Evolutionary conservation across 176 grass and related monocot genomes (phyloP).

Genomic region (Bothriochloa decipiens): DNA sequence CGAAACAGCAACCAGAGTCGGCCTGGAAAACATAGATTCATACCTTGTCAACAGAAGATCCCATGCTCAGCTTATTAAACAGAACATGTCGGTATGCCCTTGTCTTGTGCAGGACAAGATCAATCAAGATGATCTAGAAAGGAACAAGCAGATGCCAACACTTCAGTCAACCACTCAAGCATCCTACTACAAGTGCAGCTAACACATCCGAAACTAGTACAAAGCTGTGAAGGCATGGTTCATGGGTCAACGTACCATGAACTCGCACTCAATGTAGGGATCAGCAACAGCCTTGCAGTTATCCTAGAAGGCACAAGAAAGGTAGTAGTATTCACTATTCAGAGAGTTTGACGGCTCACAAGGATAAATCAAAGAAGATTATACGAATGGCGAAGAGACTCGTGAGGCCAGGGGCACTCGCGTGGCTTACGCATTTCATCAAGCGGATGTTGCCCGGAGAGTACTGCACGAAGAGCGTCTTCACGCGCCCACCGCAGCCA

Average conservation of each 20-base stretch:
- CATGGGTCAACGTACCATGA: too few relatives aligned
- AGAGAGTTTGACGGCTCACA: not conserved
- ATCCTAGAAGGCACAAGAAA: too few relatives aligned
- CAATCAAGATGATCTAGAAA: slow-evolving; percentile 93
- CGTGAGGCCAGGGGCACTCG: not conserved
- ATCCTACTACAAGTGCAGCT: too few relatives aligned
- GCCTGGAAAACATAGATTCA: not conserved
- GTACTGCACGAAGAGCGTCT: slow-evolving; percentile 84
- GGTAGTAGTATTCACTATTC: not conserved
- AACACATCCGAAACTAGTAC: too few relatives aligned
- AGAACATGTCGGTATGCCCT: slow-evolving; percentile 86
- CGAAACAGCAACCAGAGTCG: not conserved
- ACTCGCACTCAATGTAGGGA: too few relatives aligned
- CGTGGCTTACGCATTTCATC: slow-evolving; percentile 90
- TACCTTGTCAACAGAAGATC: slow-evolving; percentile 68
- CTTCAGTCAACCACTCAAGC: too few relatives aligned
- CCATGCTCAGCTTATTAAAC: slow-evolving; percentile 77
- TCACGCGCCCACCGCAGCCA: slow-evolving; percentile 61
- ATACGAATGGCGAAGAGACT: not conserved
- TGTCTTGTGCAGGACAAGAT: slow-evolving; percentile 89
- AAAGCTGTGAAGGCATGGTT: too few relatives aligned
- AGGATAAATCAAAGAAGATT: not conserved
- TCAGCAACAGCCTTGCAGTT: too few relatives aligned
- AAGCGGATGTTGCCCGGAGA: slow-evolving; percentile 91
- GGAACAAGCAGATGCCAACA: slow-evolving; percentile 11